Percentiles rank a stretch among this genome's conserved stretches.
phyloP scores from a whole-genome alignment of 495 filamentous ascomycete species.

The Tuber borchii region DNA sequence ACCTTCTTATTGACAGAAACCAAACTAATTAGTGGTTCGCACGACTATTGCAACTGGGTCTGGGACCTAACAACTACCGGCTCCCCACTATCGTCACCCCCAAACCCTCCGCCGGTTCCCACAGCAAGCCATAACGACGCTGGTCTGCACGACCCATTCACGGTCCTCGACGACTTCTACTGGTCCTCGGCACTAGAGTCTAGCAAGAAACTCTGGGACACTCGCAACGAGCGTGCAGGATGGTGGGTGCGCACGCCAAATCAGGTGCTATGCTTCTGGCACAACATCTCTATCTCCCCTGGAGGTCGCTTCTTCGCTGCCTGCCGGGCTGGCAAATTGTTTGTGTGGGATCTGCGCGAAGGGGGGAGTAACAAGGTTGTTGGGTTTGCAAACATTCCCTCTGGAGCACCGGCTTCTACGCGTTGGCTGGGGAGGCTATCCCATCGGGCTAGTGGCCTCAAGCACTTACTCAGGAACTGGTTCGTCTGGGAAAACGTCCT shows the following conservation, averaged over 20 bases:
- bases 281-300: conserved; percentile 23
- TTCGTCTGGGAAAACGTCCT: conserved; percentile 38
- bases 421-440: conserved; percentile 34
- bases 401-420: not conserved
- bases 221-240: conserved; percentile 36
- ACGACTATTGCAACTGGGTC: conserved; percentile 42
- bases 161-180: conserved; percentile 40
- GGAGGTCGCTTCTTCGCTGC: conserved; percentile 33
- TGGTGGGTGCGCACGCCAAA: conserved; percentile 42
- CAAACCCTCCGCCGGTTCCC: conserved; percentile 15
- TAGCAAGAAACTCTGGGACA: conserved; percentile 22
- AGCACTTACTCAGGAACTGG: conserved; percentile 30
- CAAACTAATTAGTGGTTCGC: conserved; percentile 33
- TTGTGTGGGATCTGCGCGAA: conserved; percentile 35
- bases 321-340: conserved; percentile 37
- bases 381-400: conserved; percentile 18
- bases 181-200: conserved; percentile 16
- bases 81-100: not conserved
- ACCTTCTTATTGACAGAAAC: conserved; percentile 30
- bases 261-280: conserved; percentile 41
- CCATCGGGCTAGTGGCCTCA: conserved; percentile 14
- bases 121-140: conserved; percentile 32
- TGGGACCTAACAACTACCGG: conserved; percentile 26
- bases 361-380: conserved; percentile 12
- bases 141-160: conserved; percentile 33